Conservation (phyloP, 2,329 filamentous ascomycete species). For the Magnaporthiopsis rhizophila region DNA sequence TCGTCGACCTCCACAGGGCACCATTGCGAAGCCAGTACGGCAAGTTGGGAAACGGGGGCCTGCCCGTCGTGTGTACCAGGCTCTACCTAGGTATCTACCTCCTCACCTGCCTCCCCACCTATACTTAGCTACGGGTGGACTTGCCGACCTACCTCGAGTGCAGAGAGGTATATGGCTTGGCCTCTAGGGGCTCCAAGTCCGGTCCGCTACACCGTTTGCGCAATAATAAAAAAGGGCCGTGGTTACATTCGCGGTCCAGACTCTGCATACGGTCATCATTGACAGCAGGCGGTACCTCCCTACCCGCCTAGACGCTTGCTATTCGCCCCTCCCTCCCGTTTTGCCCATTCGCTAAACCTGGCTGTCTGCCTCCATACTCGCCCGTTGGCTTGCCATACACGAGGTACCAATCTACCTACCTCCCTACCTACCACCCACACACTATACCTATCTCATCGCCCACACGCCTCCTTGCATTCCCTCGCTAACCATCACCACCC, state of each 20-base stretch:
- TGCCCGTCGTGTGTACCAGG: slow-evolving; percentile 4
- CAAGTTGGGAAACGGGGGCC: neutral
- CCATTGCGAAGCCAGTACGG: neutral
- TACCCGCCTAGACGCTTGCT: neutral
- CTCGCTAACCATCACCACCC: neutral
- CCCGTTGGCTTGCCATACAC: no score
- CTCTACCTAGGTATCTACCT: slow-evolving; percentile 1
- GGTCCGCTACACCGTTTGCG: neutral
- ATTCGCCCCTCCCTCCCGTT: neutral
- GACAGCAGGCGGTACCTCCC: neutral
- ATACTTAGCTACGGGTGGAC: neutral
- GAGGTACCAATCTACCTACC: neutral
- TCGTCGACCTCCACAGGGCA: neutral
- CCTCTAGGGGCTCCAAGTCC: neutral
- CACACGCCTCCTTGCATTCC: neutral
- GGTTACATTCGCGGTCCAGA: neutral
- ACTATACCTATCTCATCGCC: neutral
- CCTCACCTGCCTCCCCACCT: slow-evolving; percentile 10
- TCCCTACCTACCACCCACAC: neutral
- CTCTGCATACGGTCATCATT: neutral
- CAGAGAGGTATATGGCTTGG: neutral
- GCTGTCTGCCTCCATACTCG: neutral
- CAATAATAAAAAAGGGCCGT: neutral
- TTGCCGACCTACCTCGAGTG: neutral
- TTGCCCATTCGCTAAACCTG: neutral